Evolutionary conservation across 202 grass and related monocot species (phyloP).

Genomic region (Panicum virgatum): DNA sequence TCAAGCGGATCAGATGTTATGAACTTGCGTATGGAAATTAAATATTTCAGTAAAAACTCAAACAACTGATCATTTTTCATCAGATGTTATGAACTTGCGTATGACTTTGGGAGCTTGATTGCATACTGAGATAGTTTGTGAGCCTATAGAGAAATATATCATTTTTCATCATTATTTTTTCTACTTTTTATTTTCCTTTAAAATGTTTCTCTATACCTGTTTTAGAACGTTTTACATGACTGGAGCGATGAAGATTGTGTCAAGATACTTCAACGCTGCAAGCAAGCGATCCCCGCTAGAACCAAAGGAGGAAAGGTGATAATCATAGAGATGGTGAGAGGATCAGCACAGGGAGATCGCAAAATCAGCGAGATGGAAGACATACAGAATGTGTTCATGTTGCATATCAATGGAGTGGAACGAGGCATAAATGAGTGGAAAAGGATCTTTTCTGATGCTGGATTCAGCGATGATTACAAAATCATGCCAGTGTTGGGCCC

Average conservation of each 20-base stretch:
- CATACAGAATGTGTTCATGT: slow-evolving; percentile 31
- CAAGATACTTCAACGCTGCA: slow-evolving; percentile 47
- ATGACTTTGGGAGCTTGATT: too few relatives aligned
- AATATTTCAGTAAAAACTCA: too few relatives aligned
- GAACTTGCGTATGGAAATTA: not conserved
- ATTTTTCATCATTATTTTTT: not conserved
- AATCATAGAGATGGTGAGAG: slow-evolving; percentile 42
- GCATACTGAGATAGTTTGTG: too few relatives aligned
- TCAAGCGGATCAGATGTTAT: not conserved
- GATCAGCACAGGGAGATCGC: not conserved
- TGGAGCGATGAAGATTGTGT: slow-evolving; percentile 45
- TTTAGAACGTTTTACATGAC: slow-evolving; percentile 41
- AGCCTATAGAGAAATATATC: too few relatives aligned
- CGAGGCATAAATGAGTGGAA: slow-evolving; percentile 12
- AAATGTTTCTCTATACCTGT: not conserved
- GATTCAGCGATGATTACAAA: slow-evolving; percentile 36
- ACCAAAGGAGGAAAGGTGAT: slow-evolving; percentile 47
- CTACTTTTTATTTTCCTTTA: not conserved
- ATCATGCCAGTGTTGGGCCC: slow-evolving; percentile 11
- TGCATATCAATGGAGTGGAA: not conserved
- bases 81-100: too few relatives aligned
- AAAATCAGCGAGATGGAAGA: slow-evolving; percentile 13
- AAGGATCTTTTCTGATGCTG: slow-evolving; percentile 32
- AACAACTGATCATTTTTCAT: too few relatives aligned
- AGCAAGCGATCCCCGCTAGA: slow-evolving; percentile 41